Conservation (phyloP, 805 yeast genomes). For the Kazachstania psychrophila region DNA sequence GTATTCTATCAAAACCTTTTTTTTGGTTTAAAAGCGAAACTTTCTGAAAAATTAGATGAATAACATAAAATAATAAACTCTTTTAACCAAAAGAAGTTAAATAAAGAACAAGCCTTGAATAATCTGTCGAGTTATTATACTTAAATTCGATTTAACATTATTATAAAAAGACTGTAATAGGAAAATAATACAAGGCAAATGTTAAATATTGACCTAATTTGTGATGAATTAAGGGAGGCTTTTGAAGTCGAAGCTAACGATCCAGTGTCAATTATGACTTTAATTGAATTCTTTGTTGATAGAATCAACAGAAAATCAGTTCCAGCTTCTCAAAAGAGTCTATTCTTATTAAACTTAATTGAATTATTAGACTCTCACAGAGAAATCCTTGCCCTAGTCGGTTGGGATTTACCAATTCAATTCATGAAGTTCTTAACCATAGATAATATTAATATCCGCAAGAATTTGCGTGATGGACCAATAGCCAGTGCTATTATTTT, state of each 20-base stretch:
- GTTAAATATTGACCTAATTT: constrained; percentile 11
- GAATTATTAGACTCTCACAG: constrained; percentile 38
- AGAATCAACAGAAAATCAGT: constrained; percentile 14
- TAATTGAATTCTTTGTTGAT: constrained; percentile 22
- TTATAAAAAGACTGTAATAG: background rate
- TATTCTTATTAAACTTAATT: constrained; percentile 39
- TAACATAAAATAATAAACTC: no score
- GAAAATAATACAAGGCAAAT: constrained; percentile 1
- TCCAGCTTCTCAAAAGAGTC: constrained; percentile 37
- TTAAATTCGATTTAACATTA: background rate
- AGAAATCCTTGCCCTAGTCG: constrained; percentile 54
- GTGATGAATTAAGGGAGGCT: constrained; percentile 14
- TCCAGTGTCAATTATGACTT: constrained; percentile 23
- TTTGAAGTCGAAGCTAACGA: constrained; percentile 23
- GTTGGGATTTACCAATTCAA: constrained; percentile 85
- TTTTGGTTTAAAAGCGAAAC: no score
- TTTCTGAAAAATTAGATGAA: no score
- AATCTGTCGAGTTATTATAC: no score
- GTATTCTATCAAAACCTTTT: no score
- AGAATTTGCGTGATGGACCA: constrained; percentile 18
- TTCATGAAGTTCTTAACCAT: constrained; percentile 45
- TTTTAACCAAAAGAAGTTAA: no score
- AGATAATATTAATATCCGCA: constrained; percentile 29
- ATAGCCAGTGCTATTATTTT: constrained; percentile 34
- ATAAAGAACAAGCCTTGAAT: no score